phyloP scores from a whole-genome alignment of 2,329 filamentous ascomycete genomes.

The Hyphodiscus sp. region DNA sequence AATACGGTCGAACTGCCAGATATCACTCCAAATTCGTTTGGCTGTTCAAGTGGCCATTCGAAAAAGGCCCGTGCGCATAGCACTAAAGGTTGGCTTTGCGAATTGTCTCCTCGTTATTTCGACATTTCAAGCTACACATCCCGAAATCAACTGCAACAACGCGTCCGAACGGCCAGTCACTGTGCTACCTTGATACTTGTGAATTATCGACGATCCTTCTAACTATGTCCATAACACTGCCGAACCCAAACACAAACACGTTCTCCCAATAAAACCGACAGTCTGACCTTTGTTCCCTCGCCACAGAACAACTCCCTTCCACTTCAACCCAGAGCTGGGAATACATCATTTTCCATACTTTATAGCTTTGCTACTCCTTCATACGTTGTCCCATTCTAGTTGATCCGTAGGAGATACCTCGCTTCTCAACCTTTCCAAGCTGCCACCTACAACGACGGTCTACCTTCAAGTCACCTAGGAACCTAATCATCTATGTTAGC shows the following conservation, averaged over 20 bases:
- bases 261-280: background rate
- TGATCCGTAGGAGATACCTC: background rate
- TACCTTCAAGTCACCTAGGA: background rate
- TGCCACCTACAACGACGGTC: background rate
- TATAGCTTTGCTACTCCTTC: no score
- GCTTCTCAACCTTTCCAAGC: background rate
- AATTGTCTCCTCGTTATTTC: background rate
- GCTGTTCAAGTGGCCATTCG: background rate
- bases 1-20: background rate
- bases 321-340: background rate
- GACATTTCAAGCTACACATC: background rate
- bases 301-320: background rate
- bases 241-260: no score
- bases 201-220: background rate
- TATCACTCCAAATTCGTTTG: background rate
- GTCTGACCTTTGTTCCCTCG: background rate
- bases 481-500: slow-evolving; percentile 1
- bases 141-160: background rate
- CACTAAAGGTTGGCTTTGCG: no score
- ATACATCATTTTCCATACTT: background rate
- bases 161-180: background rate
- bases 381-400: no score
- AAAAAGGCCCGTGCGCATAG: background rate
- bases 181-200: background rate
- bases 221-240: background rate